Percentiles rank a stretch among this genome's conserved stretches.
phyloP scores from a whole-genome alignment of 2,329 filamentous ascomycete species.

The Penicillium sp. region DNA sequence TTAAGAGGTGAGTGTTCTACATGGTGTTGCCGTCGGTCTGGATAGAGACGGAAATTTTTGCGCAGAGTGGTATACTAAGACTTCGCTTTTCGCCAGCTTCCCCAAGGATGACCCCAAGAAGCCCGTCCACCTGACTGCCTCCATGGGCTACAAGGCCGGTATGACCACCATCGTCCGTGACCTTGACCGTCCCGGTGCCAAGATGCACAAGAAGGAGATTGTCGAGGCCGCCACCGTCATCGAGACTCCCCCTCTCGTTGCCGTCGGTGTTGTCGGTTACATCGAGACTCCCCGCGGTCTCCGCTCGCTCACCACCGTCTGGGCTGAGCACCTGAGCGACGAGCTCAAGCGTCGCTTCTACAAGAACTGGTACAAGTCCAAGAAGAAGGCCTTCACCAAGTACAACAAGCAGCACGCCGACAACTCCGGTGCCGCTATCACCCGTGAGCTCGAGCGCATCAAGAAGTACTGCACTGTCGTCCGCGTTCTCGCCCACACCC shows the following conservation, averaged over 20 bases:
- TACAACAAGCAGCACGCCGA: conserved; percentile 99
- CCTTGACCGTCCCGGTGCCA: conserved; percentile 97
- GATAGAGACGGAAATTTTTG: conserved; percentile 18
- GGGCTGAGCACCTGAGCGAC: conserved; percentile 98
- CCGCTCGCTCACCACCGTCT: conserved; percentile 98
- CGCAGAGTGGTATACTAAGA: conserved; percentile 35
- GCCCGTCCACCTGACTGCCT: conserved; percentile 96
- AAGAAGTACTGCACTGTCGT: conserved; percentile 99
- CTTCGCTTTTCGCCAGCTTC: conserved; percentile 67
- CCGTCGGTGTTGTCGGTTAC: conserved; percentile 99
- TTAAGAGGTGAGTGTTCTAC: conserved; percentile 80
- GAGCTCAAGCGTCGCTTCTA: conserved; percentile 99
- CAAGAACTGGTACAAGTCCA: conserved; percentile 99
- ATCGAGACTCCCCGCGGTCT: conserved; percentile 99
- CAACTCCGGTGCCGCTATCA: conserved; percentile 85
- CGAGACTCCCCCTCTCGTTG: conserved; percentile 97
- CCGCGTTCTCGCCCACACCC: conserved; percentile 98
- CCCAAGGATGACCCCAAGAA: conserved; percentile 99
- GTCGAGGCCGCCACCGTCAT: conserved; percentile 86
- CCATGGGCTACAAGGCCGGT: conserved; percentile 99
- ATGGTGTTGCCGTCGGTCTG: neutral
- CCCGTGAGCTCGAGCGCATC: conserved; percentile 98
- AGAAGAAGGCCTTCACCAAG: conserved; percentile 99
- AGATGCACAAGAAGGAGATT: conserved; percentile 99
- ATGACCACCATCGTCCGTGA: conserved; percentile 99